Conservation (phyloP, 345 rosid species). For the Murraya koenigii region DNA sequence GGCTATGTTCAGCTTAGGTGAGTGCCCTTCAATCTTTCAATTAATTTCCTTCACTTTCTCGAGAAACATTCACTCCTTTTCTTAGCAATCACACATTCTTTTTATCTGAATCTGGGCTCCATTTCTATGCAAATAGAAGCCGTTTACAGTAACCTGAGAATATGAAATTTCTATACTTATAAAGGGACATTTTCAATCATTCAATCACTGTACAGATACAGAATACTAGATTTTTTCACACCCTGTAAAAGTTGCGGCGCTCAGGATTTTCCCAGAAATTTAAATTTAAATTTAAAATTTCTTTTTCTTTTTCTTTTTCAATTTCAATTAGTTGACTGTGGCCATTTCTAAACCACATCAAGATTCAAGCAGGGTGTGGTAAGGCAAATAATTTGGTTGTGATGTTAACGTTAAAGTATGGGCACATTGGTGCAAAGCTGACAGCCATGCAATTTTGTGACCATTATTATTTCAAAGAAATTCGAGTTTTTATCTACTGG, state of each 20-base stretch:
- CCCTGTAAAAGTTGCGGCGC: background rate
- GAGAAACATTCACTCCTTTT: background rate
- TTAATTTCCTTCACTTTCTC: background rate
- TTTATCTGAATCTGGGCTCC: constrained; percentile 3
- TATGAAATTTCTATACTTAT: background rate
- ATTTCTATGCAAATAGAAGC: background rate
- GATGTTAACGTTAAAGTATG: constrained; percentile 1
- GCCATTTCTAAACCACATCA: constrained; percentile 6
- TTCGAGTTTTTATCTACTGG: constrained; percentile 6
- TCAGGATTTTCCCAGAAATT: background rate
- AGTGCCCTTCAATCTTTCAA: constrained; percentile 15
- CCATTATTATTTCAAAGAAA: background rate
- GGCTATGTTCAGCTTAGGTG: constrained; percentile 99
- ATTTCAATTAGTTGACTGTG: background rate
- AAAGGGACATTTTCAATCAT: background rate
- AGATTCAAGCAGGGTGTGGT: constrained; percentile 6
- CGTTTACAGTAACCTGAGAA: background rate
- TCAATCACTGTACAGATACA: background rate
- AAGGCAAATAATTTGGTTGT: constrained; percentile 14
- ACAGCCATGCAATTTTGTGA: constrained; percentile 19
- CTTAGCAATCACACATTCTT: background rate
- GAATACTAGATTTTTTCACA: background rate
- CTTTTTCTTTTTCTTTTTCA: background rate
- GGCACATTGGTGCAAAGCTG: constrained; percentile 15
- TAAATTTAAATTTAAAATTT: too few species aligned